These are phyloP conservation scores for Acanthamoeba lenticulata DNA, from an alignment of 208 protist species.

Conservation along the genomic window DNA sequence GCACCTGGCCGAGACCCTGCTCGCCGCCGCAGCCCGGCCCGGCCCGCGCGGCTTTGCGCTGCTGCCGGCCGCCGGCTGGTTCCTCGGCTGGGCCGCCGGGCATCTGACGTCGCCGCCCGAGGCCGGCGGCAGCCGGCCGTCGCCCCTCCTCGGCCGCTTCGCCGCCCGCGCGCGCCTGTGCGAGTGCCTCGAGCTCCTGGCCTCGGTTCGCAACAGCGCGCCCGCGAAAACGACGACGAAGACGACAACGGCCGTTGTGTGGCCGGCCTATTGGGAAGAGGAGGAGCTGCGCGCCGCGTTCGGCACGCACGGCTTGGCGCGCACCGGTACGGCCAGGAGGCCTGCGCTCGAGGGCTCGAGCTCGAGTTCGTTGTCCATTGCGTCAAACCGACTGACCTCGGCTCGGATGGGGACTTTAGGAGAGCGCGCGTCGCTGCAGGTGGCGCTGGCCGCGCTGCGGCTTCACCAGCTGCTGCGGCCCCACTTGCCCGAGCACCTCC, in stretches of 20 bases:
- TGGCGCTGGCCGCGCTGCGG: not conserved
- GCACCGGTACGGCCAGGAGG: not conserved
- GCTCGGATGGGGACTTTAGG: no score
- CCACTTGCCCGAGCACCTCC: not conserved
- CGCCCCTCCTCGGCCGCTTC: not conserved
- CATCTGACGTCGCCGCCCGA: no score
- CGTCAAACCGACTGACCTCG: not conserved
- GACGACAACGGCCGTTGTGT: no score
- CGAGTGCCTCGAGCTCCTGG: not conserved
- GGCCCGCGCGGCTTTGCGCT: not conserved
- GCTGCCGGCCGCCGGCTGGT: not conserved
- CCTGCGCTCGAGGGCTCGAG: not conserved
- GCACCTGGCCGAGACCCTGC: not conserved
- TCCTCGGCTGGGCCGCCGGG: not conserved
- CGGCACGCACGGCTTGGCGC: not conserved
- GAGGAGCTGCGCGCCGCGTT: not conserved
- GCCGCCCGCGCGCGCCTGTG: not conserved
- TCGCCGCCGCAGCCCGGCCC: not conserved
- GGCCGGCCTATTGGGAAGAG: not conserved
- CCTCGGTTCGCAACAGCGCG: not conserved
- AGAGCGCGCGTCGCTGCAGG: not conserved
- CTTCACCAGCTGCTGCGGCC: not conserved
- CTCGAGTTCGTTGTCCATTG: not conserved
- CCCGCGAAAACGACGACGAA: not conserved
- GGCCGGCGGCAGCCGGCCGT: not conserved